These are phyloP conservation scores for Lepidium aucheri DNA, from an alignment of 345 rosid species.

Conservation along the genomic window DNA sequence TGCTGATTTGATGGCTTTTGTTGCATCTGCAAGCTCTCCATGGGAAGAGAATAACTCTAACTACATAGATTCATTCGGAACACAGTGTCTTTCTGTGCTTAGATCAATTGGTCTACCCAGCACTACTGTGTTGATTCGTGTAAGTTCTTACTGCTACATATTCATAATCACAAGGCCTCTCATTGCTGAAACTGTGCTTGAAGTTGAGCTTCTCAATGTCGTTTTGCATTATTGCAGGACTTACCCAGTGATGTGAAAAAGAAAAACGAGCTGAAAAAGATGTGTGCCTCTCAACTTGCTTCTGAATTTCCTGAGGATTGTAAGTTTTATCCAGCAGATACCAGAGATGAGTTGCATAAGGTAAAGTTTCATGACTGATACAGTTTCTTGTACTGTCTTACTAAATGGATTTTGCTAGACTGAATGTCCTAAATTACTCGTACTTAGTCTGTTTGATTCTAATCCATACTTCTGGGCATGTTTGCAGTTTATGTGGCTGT, in stretches of 20 bases:
- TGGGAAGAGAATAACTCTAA: constrained; percentile 41
- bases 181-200: neutral
- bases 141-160: constrained; percentile 34
- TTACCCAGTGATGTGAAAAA: constrained; percentile 60
- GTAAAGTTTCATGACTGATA: constrained; percentile 27
- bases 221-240: constrained; percentile 39
- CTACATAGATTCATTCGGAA: constrained; percentile 77
- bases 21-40: constrained; percentile 57
- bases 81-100: constrained; percentile 76
- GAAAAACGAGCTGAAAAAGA: constrained; percentile 60
- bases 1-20: constrained; percentile 95
- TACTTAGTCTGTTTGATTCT: neutral
- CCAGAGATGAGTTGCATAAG: constrained; percentile 89
- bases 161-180: neutral
- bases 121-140: constrained; percentile 77
- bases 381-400: neutral
- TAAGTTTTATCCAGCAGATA: constrained; percentile 78
- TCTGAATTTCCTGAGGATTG: constrained; percentile 86
- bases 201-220: neutral
- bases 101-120: constrained; percentile 85
- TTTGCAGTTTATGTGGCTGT: constrained; percentile 78
- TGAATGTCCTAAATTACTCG: neutral
- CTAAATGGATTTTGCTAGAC: neutral
- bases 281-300: constrained; percentile 53
- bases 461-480: neutral